Base-by-base conservation (phyloP, 257 asterid species). In the Anisodus tanguticus region DNA sequence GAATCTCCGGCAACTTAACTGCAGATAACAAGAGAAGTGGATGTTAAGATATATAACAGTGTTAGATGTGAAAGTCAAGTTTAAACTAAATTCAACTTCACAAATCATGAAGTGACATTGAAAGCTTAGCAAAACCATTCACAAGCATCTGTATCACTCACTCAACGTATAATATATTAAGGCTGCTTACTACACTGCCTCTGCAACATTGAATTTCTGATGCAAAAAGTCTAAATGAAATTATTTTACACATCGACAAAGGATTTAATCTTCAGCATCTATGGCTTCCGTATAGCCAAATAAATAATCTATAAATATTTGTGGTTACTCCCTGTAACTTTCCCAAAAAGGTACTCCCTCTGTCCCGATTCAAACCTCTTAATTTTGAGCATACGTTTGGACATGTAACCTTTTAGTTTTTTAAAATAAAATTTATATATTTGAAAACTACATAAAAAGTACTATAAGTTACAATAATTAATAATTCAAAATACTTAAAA, bases 1-100 rank as follows among this genome's bases (percentile, higher is more conserved):
- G 90, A 88, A 92, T 82, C 86, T 94, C 93, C 0, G 97, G 98
- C 85, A 93, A 86, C 88, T 94, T 94, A 81, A 94, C 97, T 94
- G 92, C 83, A 83, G 59, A 83, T 41, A 85, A 80, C 85, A 81
- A 83, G 79, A 86, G 69, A 82, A 67, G 8, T 39, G n/a, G 58
- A 26, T 83, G 19, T 45, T 9, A 64, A 54, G 37, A 10, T 72
- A 78, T 84, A 67, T 63, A 88, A 69, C 19, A 37, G 22, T 53
- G 66, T 47, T 43, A 15, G 80, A 63, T 79, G 87, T 53, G 57
- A 13, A 82, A 60, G 45, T 51, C 81, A 68, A 39, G 17, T 12
- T 72, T 11, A 72, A 81, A 51, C 63, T 6, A 76, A 22, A 2
- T 22, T 9, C 64, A 54, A 66, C 76, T 43, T 81, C 31, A 59